Base-by-base conservation (phyloP, 179 eudicot genomes). In the Beta lomatogona region DNA sequence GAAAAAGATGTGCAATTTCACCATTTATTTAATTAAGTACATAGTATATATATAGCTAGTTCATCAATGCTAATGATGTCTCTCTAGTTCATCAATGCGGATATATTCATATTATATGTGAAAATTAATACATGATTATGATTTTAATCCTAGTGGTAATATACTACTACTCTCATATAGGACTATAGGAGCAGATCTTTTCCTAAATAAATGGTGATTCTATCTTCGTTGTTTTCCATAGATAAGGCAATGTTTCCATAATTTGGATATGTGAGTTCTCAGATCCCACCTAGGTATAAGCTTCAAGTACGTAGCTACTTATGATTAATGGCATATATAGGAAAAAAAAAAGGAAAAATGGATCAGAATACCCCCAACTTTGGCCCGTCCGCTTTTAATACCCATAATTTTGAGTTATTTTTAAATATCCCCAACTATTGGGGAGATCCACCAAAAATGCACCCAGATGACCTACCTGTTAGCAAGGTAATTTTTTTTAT, bases 1-100 rank as follows among this genome's bases (percentile, higher is more conserved):
- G 78, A 75, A 76, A 76, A 28, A 54, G 79, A 76, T 76, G 41
- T 36, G 41, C 41, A 36, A 36, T 36, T 36, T 36, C 65, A 21
- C 22, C 1, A 4, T 10, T 14, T 14, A 14, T 57, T 15, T 57
- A 4, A 58, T 12, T 54, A 11, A 54, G 15, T 54, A 54, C 9
- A 52, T 6, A 52, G 14, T 13, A 58, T 16, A 18, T 16, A 19
- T 58, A 15, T 6, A 58, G 16, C 6, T 18, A 14, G 16, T 22
- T 14, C 18, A 15, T n/a, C n/a, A n/a, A n/a, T n/a, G n/a, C n/a
- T 58, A 18, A 58, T 58, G 28, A 31, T 28, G 21, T 36, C 15
- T 41, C 21, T 1, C 70, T 66, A 6, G 5, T 12, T 41, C 72
- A 68, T 44, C 22, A 68, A 68, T 68, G 72, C 10, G 9, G 44